A percentile compares a stretch with the other conserved stretches of the same genome.
phyloP scores from a whole-genome alignment of 2,329 filamentous ascomycete genomes.

The Fusarium citri region DNA sequence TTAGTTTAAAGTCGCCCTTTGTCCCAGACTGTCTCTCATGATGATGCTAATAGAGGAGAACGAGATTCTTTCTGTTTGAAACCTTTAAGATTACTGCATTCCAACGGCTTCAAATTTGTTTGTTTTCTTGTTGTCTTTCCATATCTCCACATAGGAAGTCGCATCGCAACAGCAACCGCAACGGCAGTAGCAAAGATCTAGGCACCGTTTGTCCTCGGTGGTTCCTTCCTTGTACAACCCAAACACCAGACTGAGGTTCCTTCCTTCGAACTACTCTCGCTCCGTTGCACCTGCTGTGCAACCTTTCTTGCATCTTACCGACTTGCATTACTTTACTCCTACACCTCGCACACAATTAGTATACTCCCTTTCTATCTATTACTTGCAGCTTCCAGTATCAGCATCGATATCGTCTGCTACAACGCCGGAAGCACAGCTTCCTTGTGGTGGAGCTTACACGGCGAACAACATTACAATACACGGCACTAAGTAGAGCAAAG shows the following conservation, averaged over 20 bases:
- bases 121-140: slow-evolving; percentile 7
- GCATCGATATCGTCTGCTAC: slow-evolving; percentile 15
- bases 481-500: background rate
- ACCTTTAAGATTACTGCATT: slow-evolving; percentile 16
- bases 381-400: slow-evolving; percentile 28
- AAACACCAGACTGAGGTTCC: slow-evolving; percentile 24
- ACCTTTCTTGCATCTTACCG: slow-evolving; percentile 16
- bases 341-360: slow-evolving; percentile 35
- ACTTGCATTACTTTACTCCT: slow-evolving; percentile 15
- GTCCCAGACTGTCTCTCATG: slow-evolving; percentile 28
- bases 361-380: slow-evolving; percentile 19
- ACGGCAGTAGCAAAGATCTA: slow-evolving; percentile 13
- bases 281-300: slow-evolving; percentile 38
- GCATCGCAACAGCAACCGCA: slow-evolving; percentile 1
- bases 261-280: slow-evolving; percentile 27
- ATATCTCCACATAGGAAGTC: slow-evolving; percentile 1
- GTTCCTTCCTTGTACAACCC: slow-evolving; percentile 38
- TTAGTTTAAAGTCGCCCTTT: slow-evolving; percentile 44
- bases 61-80: slow-evolving; percentile 7
- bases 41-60: slow-evolving; percentile 13
- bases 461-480: slow-evolving; percentile 11
- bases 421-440: slow-evolving; percentile 28
- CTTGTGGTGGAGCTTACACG: slow-evolving; percentile 18
- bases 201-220: slow-evolving; percentile 19
- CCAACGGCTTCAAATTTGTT: background rate